Evolutionary conservation across 345 rosid species (phyloP).

Genomic region (Sisymbrium irio): DNA sequence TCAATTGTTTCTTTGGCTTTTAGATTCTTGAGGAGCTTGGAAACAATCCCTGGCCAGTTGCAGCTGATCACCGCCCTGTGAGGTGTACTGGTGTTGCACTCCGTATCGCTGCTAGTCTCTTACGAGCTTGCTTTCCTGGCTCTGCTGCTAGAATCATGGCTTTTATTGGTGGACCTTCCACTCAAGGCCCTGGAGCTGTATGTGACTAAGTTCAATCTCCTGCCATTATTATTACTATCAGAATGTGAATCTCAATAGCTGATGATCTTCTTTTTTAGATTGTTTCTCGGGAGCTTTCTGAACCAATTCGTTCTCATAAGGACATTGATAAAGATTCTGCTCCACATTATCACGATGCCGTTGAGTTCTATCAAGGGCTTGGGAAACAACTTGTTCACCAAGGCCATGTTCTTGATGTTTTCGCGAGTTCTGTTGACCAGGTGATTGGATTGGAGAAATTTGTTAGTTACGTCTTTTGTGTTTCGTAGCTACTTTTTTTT

Average conservation of each 20-base stretch:
- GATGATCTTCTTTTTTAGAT: slow-evolving; percentile 46
- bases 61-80: slow-evolving; percentile 66
- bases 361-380: slow-evolving; percentile 68
- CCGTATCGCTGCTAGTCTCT: slow-evolving; percentile 74
- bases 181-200: slow-evolving; percentile 86
- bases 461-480: background rate
- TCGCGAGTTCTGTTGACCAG: slow-evolving; percentile 96
- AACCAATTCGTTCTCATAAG: slow-evolving; percentile 96
- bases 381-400: slow-evolving; percentile 95
- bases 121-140: slow-evolving; percentile 96
- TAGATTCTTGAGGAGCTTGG: slow-evolving; percentile 87
- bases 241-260: background rate
- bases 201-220: slow-evolving; percentile 33
- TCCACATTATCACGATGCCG: slow-evolving; percentile 69
- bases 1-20: no score
- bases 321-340: slow-evolving; percentile 91
- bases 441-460: slow-evolving; percentile 30
- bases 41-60: slow-evolving; percentile 78
- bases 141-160: slow-evolving; percentile 96
- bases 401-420: slow-evolving; percentile 95
- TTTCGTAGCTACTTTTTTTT: background rate
- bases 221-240: background rate
- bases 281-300: slow-evolving; percentile 76
- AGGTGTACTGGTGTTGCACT: slow-evolving; percentile 94
- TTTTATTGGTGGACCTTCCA: slow-evolving; percentile 91